Percentiles rank a stretch among this genome's conserved stretches.
phyloP scores from a whole-genome alignment of 1,284 basidiomycete genomes.

The Apiotrichum gamsii region DNA sequence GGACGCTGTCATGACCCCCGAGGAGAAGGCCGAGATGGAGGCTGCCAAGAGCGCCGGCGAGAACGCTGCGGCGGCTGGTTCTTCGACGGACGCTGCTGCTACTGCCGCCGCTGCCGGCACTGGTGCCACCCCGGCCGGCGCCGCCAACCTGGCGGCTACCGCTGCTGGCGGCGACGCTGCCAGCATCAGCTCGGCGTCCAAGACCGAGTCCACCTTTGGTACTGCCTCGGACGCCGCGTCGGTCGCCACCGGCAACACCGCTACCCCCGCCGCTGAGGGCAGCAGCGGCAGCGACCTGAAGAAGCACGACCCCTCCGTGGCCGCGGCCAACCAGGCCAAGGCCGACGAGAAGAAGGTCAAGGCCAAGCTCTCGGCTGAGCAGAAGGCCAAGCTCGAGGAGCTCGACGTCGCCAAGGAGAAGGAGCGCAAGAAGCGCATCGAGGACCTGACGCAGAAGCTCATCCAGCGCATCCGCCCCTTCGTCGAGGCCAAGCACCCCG shows the following conservation, averaged over 20 bases:
- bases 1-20: conserved; percentile 60
- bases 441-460: conserved; percentile 67
- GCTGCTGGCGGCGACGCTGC: conserved; percentile 14
- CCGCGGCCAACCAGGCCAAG: conserved; percentile 22
- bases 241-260: conserved; percentile 10
- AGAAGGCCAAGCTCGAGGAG: conserved; percentile 71
- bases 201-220: too few species aligned
- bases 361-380: conserved; percentile 69
- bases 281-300: conserved; percentile 19
- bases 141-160: not conserved
- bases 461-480: conserved; percentile 77
- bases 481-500: conserved; percentile 81
- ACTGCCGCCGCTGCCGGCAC: conserved; percentile 16
- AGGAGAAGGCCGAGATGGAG: conserved; percentile 83
- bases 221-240: conserved; percentile 9
- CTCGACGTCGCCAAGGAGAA: conserved; percentile 72
- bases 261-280: conserved; percentile 12
- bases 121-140: conserved; percentile 9
- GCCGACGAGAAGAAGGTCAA: conserved; percentile 51
- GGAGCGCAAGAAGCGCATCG: conserved; percentile 66
- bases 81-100: conserved; percentile 7
- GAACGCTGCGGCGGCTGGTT: conserved; percentile 12
- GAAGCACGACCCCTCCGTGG: conserved; percentile 17
- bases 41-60: conserved; percentile 44
- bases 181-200: too few species aligned